Conservation (phyloP, 2,329 filamentous ascomycete genomes). For the Colletotrichum lini region DNA sequence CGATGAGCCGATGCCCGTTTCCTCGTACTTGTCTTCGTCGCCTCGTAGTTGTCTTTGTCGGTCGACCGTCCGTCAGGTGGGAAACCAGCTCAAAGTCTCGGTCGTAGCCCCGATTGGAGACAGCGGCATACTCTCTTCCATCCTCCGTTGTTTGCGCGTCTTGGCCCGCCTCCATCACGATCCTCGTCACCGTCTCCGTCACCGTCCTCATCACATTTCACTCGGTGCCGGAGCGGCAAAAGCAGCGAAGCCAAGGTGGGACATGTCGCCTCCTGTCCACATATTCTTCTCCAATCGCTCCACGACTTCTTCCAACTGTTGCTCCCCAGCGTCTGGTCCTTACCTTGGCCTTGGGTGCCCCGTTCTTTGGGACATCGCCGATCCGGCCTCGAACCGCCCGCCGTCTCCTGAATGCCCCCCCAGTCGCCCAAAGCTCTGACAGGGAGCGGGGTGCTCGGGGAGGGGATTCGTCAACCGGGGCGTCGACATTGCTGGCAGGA, state of each 20-base stretch:
- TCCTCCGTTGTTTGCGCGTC: slow-evolving; percentile 5
- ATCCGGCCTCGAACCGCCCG: slow-evolving; percentile 11
- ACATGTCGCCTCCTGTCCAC: neutral
- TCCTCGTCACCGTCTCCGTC: too few species aligned
- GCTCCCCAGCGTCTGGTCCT: slow-evolving; percentile 1
- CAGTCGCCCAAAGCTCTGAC: slow-evolving; percentile 14
- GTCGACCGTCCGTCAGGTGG: neutral
- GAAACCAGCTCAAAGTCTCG: neutral
- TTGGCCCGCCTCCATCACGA: neutral
- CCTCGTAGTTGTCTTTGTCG: neutral
- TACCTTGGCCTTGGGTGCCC: slow-evolving; percentile 7
- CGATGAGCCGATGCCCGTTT: neutral
- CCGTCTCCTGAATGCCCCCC: slow-evolving; percentile 1
- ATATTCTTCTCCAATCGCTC: neutral
- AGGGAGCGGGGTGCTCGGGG: slow-evolving; percentile 29
- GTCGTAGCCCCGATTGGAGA: neutral
- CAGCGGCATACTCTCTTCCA: neutral
- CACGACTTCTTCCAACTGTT: slow-evolving; percentile 12
- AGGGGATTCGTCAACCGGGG: slow-evolving; percentile 6
- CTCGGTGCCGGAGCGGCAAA: slow-evolving; percentile 6
- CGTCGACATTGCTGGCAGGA: slow-evolving; percentile 7
- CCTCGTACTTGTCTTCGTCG: neutral
- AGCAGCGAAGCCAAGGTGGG: neutral
- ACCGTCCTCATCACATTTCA: neutral
- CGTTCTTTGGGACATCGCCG: slow-evolving; percentile 25